Evolutionary conservation across 345 rosid species (phyloP).

Genomic region (Cardamine resedifolia): DNA sequence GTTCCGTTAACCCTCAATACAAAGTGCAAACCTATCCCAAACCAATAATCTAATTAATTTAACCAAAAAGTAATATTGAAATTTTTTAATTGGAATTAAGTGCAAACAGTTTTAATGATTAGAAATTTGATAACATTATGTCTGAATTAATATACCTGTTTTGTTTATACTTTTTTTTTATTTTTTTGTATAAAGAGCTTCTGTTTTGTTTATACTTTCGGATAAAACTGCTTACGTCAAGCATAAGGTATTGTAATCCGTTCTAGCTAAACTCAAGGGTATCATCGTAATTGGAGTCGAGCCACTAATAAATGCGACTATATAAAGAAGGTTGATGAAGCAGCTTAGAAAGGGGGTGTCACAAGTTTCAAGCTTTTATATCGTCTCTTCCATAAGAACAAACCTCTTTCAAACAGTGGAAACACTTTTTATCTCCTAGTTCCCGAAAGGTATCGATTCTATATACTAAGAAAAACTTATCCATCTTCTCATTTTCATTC

Average conservation of each 20-base stretch:
- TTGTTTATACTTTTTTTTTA: not conserved
- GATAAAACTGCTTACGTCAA: not conserved
- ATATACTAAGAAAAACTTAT: not conserved
- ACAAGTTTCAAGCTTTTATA: constrained; percentile 35
- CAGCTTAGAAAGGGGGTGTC: constrained; percentile 32
- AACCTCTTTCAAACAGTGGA: constrained; percentile 26
- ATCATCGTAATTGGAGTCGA: constrained; percentile 24
- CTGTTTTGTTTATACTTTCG: not conserved
- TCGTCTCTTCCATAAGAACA: constrained; percentile 32
- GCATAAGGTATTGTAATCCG: not conserved
- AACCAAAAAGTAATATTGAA: not conserved
- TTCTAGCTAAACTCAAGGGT: constrained; percentile 30
- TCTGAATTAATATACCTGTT: not conserved
- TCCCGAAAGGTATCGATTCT: constrained; percentile 34
- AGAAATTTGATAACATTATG: not conserved
- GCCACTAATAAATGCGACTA: constrained; percentile 36
- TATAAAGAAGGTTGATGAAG: constrained; percentile 36
- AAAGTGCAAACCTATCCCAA: not conserved
- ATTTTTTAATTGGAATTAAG: not conserved
- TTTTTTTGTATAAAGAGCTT: no score
- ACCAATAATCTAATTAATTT: not conserved
- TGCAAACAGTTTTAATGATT: not conserved
- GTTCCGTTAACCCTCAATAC: not conserved
- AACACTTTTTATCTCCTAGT: constrained; percentile 29
- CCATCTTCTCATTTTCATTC: constrained; percentile 29